Evolutionary conservation across 148 eudicot genomes (phyloP).

Genomic region (Silene latifolia): DNA sequence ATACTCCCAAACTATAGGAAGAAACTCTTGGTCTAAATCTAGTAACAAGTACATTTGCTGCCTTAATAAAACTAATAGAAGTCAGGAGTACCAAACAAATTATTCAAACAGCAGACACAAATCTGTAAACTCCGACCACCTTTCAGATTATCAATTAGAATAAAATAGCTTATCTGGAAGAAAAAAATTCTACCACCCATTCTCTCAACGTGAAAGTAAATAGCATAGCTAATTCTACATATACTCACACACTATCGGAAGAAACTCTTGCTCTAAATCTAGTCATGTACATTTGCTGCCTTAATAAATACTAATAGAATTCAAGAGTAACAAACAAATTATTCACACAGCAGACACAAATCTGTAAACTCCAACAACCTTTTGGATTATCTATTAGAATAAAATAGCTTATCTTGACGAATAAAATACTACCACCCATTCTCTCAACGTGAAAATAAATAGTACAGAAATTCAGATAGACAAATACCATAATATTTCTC

Average conservation of each 20-base stretch:
- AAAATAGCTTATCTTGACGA: neutral
- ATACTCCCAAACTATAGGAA: neutral
- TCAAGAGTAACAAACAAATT: neutral
- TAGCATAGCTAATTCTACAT: conserved; percentile 1
- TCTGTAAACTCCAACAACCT: neutral
- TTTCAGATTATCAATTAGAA: neutral
- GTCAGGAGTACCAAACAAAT: neutral
- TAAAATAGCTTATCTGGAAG: neutral
- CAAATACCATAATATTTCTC: conserved; percentile 47
- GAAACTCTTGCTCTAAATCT: neutral
- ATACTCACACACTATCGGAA: neutral
- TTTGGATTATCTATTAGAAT: neutral
- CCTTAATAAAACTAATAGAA: neutral
- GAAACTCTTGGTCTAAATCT: neutral
- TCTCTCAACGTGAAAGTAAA: neutral
- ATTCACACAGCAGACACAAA: neutral
- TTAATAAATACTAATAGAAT: neutral
- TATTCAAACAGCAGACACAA: neutral
- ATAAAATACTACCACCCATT: neutral
- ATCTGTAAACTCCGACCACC: neutral
- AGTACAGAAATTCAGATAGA: neutral
- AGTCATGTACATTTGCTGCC: neutral
- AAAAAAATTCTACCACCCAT: neutral
- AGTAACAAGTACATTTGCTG: neutral
- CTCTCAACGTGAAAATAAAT: neutral